These are phyloP conservation scores for Penicillium longicatenatum DNA, from an alignment of 495 filamentous ascomycete species.

Conservation along the genomic window DNA sequence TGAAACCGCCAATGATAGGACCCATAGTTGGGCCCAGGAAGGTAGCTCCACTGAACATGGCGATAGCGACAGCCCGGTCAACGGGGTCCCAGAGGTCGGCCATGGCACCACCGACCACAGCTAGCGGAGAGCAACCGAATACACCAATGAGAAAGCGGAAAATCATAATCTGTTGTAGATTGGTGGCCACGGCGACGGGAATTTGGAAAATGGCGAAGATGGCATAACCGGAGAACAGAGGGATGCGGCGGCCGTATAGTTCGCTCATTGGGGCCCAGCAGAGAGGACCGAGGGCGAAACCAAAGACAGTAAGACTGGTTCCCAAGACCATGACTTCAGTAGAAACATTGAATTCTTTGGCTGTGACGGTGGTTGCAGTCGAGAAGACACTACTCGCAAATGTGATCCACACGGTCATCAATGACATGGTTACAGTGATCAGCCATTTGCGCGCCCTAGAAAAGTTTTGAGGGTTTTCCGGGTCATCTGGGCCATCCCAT, in stretches of 20 bases:
- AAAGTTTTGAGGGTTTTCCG: constrained; percentile 74
- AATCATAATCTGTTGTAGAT: constrained; percentile 59
- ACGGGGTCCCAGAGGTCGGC: constrained; percentile 63
- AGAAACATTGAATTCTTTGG: constrained; percentile 53
- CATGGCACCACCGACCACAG: constrained; percentile 60
- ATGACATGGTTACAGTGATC: constrained; percentile 61
- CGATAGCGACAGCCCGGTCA: constrained; percentile 63
- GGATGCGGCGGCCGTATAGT: constrained; percentile 56
- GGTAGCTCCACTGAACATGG: constrained; percentile 53
- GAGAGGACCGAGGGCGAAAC: constrained; percentile 54
- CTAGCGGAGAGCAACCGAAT: constrained; percentile 65
- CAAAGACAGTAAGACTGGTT: constrained; percentile 59
- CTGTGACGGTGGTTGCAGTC: constrained; percentile 50
- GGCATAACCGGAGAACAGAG: constrained; percentile 57
- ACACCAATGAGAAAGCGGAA: constrained; percentile 62
- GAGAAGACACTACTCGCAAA: constrained; percentile 63
- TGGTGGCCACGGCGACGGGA: constrained; percentile 60
- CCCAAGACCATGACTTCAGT: constrained; percentile 58
- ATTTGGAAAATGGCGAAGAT: constrained; percentile 64
- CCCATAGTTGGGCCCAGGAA: constrained; percentile 47
- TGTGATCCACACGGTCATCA: constrained; percentile 61
- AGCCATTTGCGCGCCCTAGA: constrained; percentile 64
- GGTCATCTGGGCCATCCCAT: constrained; percentile 58
- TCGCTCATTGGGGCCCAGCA: constrained; percentile 60
- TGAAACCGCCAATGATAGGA: constrained; percentile 54